Conservation (phyloP, 1,284 basidiomycete species). For the Boletus mariae region DNA sequence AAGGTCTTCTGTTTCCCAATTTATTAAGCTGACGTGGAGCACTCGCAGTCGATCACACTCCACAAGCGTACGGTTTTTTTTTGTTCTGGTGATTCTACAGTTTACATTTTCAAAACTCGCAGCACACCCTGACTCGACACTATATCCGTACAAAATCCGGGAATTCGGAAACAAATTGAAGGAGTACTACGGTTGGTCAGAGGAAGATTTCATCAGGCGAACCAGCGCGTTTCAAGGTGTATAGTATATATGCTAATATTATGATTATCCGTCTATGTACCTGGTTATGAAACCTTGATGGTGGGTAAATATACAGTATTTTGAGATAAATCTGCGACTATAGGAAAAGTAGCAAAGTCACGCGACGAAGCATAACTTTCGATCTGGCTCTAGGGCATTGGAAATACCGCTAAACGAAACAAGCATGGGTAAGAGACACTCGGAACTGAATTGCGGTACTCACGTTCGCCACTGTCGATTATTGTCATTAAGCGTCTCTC, state of each 20-base stretch:
- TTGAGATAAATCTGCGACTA: background rate
- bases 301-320: background rate
- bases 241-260: background rate
- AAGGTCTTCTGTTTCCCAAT: conserved; percentile 22
- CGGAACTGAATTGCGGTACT: conserved; percentile 3
- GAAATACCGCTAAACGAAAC: conserved; percentile 1
- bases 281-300: background rate
- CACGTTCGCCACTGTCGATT: conserved; percentile 21
- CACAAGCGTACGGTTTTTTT: conserved; percentile 61
- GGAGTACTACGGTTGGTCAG: conserved; percentile 65
- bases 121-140: conserved; percentile 72
- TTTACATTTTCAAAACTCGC: conserved; percentile 6
- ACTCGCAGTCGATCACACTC: conserved; percentile 60
- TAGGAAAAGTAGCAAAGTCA: background rate
- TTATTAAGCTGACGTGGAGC: conserved; percentile 1
- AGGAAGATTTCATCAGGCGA: conserved; percentile 49
- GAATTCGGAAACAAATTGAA: conserved; percentile 58
- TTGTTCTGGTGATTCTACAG: background rate
- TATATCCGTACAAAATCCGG: conserved; percentile 50
- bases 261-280: background rate
- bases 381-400: background rate
- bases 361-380: background rate
- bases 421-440: background rate
- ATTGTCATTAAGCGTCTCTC: conserved; percentile 16
- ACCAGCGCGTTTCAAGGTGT: background rate